Evolutionary conservation across 768 basidiomycete species (phyloP).

Genomic region (Heimioporus sp.): DNA sequence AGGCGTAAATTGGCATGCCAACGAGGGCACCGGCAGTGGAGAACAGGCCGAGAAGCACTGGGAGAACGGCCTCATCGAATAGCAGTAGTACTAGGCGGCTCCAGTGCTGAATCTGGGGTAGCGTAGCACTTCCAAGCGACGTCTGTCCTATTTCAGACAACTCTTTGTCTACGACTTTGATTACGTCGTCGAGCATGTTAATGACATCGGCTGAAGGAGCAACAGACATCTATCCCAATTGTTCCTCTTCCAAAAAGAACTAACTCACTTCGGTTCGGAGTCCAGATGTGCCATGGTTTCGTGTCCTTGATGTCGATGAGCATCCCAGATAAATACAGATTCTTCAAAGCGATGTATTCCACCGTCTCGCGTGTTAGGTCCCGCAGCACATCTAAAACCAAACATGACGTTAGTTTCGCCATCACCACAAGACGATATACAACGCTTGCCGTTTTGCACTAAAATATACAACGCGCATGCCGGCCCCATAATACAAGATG

Average conservation of each 20-base stretch:
- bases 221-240: background rate
- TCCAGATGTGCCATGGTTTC: conserved; percentile 11
- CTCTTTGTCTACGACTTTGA: conserved; percentile 15
- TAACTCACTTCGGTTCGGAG: conserved; percentile 15
- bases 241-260: background rate
- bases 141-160: conserved; percentile 15
- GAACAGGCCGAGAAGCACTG: conserved; percentile 19
- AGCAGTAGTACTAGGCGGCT: conserved; percentile 8
- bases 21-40: conserved; percentile 8
- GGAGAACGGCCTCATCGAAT: conserved; percentile 7
- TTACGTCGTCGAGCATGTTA: conserved; percentile 18
- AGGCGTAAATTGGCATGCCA: conserved; percentile 7
- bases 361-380: background rate
- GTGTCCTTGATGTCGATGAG: conserved; percentile 16
- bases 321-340: conserved; percentile 13
- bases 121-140: conserved; percentile 12
- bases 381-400: conserved; percentile 10
- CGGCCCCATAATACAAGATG: conserved; percentile 24
- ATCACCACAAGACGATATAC: background rate
- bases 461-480: conserved; percentile 22
- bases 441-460: conserved; percentile 12
- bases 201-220: conserved; percentile 14
- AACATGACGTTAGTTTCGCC: background rate
- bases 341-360: conserved; percentile 15
- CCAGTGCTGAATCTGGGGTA: conserved; percentile 22